Conservation (phyloP, 192 early-diverging fungal genomes). For the Mortierella claussenii region DNA sequence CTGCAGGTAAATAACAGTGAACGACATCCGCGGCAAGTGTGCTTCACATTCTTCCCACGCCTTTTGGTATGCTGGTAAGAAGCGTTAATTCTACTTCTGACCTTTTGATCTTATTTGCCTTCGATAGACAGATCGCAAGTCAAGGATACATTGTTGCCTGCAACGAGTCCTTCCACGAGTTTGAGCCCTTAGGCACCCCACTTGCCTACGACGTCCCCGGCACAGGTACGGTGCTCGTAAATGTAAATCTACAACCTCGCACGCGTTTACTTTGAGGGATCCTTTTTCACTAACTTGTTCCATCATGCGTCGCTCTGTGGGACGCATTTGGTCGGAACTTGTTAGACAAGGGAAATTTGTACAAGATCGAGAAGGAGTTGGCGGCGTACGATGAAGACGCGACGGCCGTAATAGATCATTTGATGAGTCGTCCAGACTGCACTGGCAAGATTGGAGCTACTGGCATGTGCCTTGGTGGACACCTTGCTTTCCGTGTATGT, state of each 20-base stretch:
- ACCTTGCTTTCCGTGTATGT: slow-evolving; percentile 64
- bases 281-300: too few species aligned
- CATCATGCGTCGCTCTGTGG: too few species aligned
- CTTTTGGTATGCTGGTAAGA: too few species aligned
- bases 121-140: slow-evolving; percentile 35
- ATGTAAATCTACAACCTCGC: not conserved
- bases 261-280: too few species aligned
- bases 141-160: slow-evolving; percentile 65
- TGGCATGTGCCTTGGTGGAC: slow-evolving; percentile 70
- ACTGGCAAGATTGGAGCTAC: slow-evolving; percentile 69
- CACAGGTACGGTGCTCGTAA: slow-evolving; percentile 9
- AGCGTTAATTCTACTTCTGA: too few species aligned
- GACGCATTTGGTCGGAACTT: too few species aligned
- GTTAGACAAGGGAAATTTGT: slow-evolving; percentile 67
- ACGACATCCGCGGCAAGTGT: too few species aligned
- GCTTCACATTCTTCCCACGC: too few species aligned
- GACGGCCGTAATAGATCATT: slow-evolving; percentile 59
- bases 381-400: slow-evolving; percentile 70
- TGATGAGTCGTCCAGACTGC: slow-evolving; percentile 62
- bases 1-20: slow-evolving; percentile 62
- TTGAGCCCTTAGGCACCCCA: slow-evolving; percentile 61
- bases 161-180: slow-evolving; percentile 73
- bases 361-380: slow-evolving; percentile 68
- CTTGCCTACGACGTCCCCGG: slow-evolving; percentile 69
- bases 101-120: too few species aligned